Evolutionary conservation across 805 yeast genomes (phyloP), one percentile per base, ranked within the genome.

Genomic region (Cyberlindnera galapagoensis): DNA sequence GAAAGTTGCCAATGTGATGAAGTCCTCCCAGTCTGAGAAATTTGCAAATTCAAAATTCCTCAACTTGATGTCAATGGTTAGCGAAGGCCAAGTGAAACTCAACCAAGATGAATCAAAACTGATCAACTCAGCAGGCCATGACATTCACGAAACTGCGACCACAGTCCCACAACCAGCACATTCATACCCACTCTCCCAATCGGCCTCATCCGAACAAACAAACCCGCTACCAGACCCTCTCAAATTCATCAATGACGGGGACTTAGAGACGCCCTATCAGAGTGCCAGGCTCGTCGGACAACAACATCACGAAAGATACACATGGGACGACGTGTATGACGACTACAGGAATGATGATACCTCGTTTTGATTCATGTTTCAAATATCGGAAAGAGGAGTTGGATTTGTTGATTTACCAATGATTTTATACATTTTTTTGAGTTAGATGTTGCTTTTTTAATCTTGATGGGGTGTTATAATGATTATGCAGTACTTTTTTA

Each of bases 281-380:
- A 21, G 43, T 14, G 55, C 56, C 7, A 31, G 31, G 23, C 36
- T 33, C 14, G 42, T 44, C 21, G 50, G 39, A 15, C 21, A 40
- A 21, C 28, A 36, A 12, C 42, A 45, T 19, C 31, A 24, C 3
- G 49, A 50, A 12, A 33, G 25, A 17, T 51, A 51, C 28, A 34
- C 49, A 4, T 51, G 56, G 56, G 55, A 51, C 42, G 56, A 51
- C 22, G 39, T 44, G 30, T 51, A 50, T 42, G 54, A 44, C 17
- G 55, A 50, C 28, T 47, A 49, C 33, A 38, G 40, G 23, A 30
- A 50, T 41, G 53, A 48, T 30, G 53, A 51, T 36, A 18, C 46
- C 26, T 40, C 44, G 30, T 49, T 51, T 34, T 49, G 26, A 31
- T 31, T 15, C 24, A 7, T 31, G 34, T 17, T 31, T 31, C 25